Evolutionary conservation across 495 filamentous ascomycete genomes (phyloP).

Genomic region (Penicillium alfredii): DNA sequence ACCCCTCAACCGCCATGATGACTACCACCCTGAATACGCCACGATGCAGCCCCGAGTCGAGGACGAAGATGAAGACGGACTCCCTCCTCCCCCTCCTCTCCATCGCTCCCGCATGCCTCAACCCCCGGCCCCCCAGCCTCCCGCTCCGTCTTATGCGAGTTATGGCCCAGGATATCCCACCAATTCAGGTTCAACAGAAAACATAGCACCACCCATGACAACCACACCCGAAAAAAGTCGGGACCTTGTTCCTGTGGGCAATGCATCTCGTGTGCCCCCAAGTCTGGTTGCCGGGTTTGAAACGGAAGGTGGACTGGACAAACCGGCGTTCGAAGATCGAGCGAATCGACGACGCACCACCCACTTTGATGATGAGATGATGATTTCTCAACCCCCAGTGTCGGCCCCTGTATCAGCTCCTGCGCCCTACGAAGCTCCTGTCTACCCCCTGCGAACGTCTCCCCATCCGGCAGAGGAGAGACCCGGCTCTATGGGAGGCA

Average conservation of each 20-base stretch:
- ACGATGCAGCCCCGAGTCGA: conserved; percentile 65
- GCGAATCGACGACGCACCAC: conserved; percentile 23
- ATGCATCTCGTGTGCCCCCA: conserved; percentile 49
- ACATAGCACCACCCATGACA: conserved; percentile 41
- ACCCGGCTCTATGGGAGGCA: conserved; percentile 12
- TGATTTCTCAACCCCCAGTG: conserved; percentile 18
- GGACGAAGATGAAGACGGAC: conserved; percentile 54
- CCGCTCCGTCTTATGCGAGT: conserved; percentile 27
- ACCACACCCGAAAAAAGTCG: conserved; percentile 1
- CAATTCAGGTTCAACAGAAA: conserved; percentile 13
- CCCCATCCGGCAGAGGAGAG: conserved; percentile 25
- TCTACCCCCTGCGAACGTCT: conserved; percentile 36
- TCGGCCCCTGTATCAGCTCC: conserved; percentile 17
- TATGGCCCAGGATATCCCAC: conserved; percentile 31
- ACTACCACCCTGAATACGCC: conserved; percentile 37
- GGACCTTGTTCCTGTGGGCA: conserved; percentile 28
- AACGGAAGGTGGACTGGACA: conserved; percentile 52
- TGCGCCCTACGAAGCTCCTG: conserved; percentile 21
- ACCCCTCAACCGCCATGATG: conserved; percentile 19
- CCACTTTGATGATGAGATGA: conserved; percentile 30
- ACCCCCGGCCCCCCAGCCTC: too few relatives aligned
- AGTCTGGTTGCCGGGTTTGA: conserved; percentile 69
- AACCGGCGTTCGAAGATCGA: conserved; percentile 20
- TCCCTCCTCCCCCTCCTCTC: conserved; percentile 45
- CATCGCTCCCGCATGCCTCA: conserved; percentile 38